Evolutionary conservation across 371 early-diverging fungal species (phyloP).

Genomic region (Mucor velutinosus): DNA sequence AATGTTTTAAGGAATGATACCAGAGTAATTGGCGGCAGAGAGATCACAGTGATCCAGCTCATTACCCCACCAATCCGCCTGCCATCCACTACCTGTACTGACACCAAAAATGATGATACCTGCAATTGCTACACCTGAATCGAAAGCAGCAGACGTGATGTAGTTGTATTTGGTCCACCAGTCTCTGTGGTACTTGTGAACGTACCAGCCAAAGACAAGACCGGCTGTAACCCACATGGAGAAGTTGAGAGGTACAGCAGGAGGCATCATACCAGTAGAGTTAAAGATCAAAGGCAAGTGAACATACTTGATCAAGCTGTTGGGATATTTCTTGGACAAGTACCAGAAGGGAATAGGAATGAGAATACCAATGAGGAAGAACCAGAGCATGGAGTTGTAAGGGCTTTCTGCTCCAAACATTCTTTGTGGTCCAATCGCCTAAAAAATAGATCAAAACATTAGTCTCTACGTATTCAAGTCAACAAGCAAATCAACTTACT

Average conservation of each 20-base stretch:
- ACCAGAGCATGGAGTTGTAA: constrained; percentile 57
- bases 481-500: constrained; percentile 9
- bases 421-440: constrained; percentile 61
- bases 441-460: too few relatives aligned
- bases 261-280: constrained; percentile 74
- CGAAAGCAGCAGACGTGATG: constrained; percentile 75
- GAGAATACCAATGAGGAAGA: constrained; percentile 68
- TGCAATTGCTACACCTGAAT: constrained; percentile 65
- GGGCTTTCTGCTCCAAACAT: constrained; percentile 67
- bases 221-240: constrained; percentile 67
- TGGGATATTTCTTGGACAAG: constrained; percentile 49
- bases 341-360: constrained; percentile 64
- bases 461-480: too few relatives aligned
- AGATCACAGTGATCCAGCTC: constrained; percentile 27
- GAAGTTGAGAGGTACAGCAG: constrained; percentile 59
- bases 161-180: constrained; percentile 80
- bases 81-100: constrained; percentile 21
- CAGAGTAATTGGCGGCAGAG: constrained; percentile 27
- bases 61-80: constrained; percentile 46
- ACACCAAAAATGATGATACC: constrained; percentile 56
- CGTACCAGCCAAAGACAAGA: constrained; percentile 65
- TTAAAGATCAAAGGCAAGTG: constrained; percentile 69
- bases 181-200: constrained; percentile 52
- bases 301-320: constrained; percentile 58
- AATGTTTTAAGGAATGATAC: not conserved